Conservation (phyloP, 1,139 yeast genomes). For the Zhuliangozyma blackwelliae region DNA sequence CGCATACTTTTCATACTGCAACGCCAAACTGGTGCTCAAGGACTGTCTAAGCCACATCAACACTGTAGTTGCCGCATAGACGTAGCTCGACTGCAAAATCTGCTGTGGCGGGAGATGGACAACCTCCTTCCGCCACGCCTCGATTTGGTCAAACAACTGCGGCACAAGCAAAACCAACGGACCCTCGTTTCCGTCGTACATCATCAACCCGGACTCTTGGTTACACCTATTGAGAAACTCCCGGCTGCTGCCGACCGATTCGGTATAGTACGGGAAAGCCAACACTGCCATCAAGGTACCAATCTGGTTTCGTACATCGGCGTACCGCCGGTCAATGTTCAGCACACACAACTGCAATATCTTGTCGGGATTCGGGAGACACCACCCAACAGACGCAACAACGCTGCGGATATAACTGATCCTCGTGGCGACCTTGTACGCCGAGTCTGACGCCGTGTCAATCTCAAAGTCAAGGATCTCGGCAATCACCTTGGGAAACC, state of each 20-base stretch:
- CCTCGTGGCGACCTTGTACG: conserved; percentile 64
- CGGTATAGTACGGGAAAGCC: conserved; percentile 50
- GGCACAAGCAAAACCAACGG: conserved; percentile 22
- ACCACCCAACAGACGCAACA: conserved; percentile 56
- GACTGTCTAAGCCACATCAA: conserved; percentile 41
- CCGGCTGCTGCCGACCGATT: conserved; percentile 41
- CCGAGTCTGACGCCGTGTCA: conserved; percentile 54
- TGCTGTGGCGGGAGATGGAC: conserved; percentile 39
- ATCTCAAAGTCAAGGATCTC: conserved; percentile 47
- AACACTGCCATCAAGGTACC: conserved; percentile 62
- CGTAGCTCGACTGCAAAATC: conserved; percentile 42
- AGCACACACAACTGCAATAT: conserved; percentile 49
- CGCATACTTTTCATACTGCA: conserved; percentile 34
- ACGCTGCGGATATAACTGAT: conserved; percentile 54
- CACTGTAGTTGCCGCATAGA: conserved; percentile 44
- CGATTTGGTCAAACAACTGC: conserved; percentile 39
- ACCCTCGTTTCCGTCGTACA: conserved; percentile 20
- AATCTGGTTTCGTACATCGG: conserved; percentile 67
- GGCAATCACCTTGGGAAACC: conserved; percentile 53
- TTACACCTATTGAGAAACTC: conserved; percentile 40
- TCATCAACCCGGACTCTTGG: conserved; percentile 21
- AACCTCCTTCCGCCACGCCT: conserved; percentile 36
- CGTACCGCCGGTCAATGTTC: conserved; percentile 59
- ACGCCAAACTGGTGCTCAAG: conserved; percentile 38
- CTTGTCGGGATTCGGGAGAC: conserved; percentile 47